Evolutionary conservation across 176 grass and related monocot genomes (phyloP), one percentile per base, ranked within the genome.

Genomic region (Carex scoparia): DNA sequence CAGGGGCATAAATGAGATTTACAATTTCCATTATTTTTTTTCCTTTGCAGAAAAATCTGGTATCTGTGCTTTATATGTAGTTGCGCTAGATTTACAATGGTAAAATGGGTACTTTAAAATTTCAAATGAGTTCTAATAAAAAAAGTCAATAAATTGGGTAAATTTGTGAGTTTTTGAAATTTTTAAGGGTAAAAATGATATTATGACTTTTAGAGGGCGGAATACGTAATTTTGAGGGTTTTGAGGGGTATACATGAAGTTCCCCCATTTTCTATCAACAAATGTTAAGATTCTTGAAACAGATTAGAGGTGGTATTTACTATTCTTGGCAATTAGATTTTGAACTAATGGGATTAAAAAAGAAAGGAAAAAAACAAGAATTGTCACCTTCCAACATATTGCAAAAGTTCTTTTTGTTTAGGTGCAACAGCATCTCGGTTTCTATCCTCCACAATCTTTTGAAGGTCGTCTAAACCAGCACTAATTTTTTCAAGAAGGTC

Each of bases 321-420:
- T 31, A 31, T 77, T 31, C 19, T n/a, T 27, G 3, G 33, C 33
- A 35, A 35, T 35, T 40, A 40, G 5, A 40, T 40, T 40, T 5
- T 40, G 38, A 40, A 75, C 10, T 53, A 51, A 8, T 32, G 19
- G n/a, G 72, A 0, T 30, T 77, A 27, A 56, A 56, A 55, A 46
- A 32, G 8, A 64, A n/a, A 13, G 49, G 42, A 72, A 49, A 28
- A 57, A 79, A 2, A 73, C 58, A 63, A 48, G 4, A 77, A 16
- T 53, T 88, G 85, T 90, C 79, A 99, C 93, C 81, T 84, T 99
- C 96, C 96, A 81, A 99, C 91, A 89, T 94, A 99, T 62, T 99
- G 87, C 27, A 99, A 86, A 89, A 99, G 96, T 82, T 99, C 93
- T 82, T 95, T 95, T 85, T 99, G 96, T 87, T 99, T 99, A 84